Percentiles rank a stretch among this genome's conserved stretches.
These are phyloP conservation scores for Eremochloa ophiuroides DNA, from an alignment of 176 grass and related monocot species.

Conservation along the genomic window DNA sequence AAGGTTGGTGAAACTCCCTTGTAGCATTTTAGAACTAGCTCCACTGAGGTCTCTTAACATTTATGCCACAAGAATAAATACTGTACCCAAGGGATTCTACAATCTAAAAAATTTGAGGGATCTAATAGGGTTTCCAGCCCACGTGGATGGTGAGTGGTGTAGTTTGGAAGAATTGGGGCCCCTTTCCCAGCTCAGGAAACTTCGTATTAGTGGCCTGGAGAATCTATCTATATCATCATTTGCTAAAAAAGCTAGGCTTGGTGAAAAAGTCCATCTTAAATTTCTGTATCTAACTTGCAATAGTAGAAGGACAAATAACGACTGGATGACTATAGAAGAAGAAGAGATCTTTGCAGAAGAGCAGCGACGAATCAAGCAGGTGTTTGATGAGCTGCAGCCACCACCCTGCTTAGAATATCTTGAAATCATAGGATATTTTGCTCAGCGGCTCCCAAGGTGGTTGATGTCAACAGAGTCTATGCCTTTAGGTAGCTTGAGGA, in stretches of 20 bases:
- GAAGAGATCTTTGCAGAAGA: no score
- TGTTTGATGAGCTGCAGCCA: background rate
- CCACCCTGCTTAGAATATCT: background rate
- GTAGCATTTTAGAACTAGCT: background rate
- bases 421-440: no score
- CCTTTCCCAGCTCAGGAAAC: no score
- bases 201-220: background rate
- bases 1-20: background rate
- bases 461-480: no score
- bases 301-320: background rate
- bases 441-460: no score
- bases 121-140: background rate
- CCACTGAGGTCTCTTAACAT: background rate
- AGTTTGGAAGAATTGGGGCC: no score
- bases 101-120: no score
- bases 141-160: background rate
- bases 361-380: background rate
- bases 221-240: background rate
- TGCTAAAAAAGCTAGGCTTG: background rate
- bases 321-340: no score
- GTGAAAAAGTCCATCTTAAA: background rate
- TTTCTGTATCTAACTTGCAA: background rate
- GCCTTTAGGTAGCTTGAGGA: no score
- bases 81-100: background rate
- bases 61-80: background rate